Evolutionary conservation across 2,329 filamentous ascomycete species (phyloP).

Genomic region (Davidsoniella eucalypti): DNA sequence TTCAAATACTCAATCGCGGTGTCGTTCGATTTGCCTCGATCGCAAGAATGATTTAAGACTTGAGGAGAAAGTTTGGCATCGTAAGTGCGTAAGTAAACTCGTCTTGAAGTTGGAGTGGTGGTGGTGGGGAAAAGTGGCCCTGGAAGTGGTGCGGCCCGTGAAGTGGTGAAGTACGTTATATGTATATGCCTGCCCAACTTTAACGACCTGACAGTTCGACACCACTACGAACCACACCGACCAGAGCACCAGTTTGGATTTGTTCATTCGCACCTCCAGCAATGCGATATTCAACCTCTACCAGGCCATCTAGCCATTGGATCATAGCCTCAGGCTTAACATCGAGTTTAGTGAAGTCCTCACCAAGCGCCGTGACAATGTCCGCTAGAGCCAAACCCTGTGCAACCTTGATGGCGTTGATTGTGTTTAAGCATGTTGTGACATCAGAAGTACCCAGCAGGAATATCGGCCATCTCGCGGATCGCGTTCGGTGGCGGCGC

Average conservation of each 20-base stretch:
- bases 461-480: conserved; percentile 63
- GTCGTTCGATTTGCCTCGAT: no score
- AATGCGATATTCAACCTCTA: conserved; percentile 82
- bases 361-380: conserved; percentile 72
- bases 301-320: conserved; percentile 77
- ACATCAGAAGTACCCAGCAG: conserved; percentile 75
- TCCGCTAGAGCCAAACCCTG: conserved; percentile 86
- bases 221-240: conserved; percentile 74
- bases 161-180: no score
- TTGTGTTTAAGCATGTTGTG: conserved; percentile 70
- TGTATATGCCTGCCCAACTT: neutral
- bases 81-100: no score
- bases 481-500: conserved; percentile 86
- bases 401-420: conserved; percentile 71
- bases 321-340: conserved; percentile 79
- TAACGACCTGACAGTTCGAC: conserved; percentile 44
- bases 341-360: conserved; percentile 67
- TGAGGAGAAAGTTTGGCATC: no score
- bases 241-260: conserved; percentile 82
- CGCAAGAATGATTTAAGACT: no score
- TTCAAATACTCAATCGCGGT: no score
- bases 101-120: no score
- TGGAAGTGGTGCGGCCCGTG: no score
- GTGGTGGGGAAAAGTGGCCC: no score
- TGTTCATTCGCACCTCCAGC: conserved; percentile 74